Conservation (phyloP, 371 early-diverging fungal genomes). For the Circinella umbellata region DNA sequence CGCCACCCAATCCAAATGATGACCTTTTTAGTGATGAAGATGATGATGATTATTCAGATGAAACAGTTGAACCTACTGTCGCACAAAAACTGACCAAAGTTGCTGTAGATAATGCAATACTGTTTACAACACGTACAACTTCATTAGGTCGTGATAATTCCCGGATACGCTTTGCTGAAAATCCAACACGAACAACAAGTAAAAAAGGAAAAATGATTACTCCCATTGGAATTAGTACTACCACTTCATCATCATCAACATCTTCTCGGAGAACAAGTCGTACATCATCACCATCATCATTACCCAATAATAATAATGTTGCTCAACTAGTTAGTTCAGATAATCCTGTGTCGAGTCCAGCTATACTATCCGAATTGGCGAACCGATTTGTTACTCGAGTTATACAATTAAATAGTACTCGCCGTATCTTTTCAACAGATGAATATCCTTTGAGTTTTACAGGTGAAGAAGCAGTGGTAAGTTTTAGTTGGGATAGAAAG, state of each 20-base stretch:
- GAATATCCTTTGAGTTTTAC: constrained; percentile 52
- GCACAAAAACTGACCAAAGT: constrained; percentile 14
- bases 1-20: neutral
- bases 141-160: constrained; percentile 28
- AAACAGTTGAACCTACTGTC: neutral
- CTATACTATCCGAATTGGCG: constrained; percentile 44
- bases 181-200: constrained; percentile 12
- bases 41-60: constrained; percentile 1
- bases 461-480: constrained; percentile 51
- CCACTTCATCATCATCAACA: neutral
- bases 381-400: constrained; percentile 31
- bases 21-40: neutral
- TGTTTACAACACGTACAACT: constrained; percentile 39
- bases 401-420: constrained; percentile 27
- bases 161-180: constrained; percentile 7
- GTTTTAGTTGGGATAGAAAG: neutral
- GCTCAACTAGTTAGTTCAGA: neutral
- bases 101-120: constrained; percentile 13
- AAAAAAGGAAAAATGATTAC: neutral
- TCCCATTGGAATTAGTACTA: neutral
- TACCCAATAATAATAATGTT: neutral
- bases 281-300: too few relatives aligned
- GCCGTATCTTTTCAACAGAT: constrained; percentile 41
- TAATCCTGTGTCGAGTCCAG: constrained; percentile 18
- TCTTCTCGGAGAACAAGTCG: too few relatives aligned